These are phyloP conservation scores for Schizonepeta tenuifolia DNA, from an alignment of 257 asterid species.

Conservation along the genomic window DNA sequence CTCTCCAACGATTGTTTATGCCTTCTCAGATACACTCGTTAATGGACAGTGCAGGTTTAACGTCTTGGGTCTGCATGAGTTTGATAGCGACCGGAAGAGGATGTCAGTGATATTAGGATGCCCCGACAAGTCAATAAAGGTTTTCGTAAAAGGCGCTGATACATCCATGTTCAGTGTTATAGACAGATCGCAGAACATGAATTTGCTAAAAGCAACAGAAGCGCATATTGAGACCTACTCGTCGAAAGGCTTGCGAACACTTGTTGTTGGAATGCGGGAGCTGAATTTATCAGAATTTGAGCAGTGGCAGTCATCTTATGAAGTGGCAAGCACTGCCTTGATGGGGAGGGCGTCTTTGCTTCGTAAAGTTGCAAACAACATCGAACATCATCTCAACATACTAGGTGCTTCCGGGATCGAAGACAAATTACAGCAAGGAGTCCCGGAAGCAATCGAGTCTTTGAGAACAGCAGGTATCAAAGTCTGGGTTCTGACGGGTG, in stretches of 20 bases:
- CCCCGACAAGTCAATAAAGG: constrained; percentile 82
- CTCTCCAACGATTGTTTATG: constrained; percentile 15
- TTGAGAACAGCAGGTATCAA: constrained; percentile 87
- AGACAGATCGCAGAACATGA: constrained; percentile 50
- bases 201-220: constrained; percentile 62
- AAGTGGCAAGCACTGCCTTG: constrained; percentile 83
- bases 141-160: constrained; percentile 97
- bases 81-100: constrained; percentile 95
- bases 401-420: constrained; percentile 94
- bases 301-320: constrained; percentile 86
- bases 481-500: constrained; percentile 99
- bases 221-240: constrained; percentile 80
- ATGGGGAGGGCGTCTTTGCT: constrained; percentile 89
- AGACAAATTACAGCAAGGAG: constrained; percentile 96
- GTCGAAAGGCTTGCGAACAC: constrained; percentile 90
- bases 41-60: constrained; percentile 70
- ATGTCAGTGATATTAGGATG: constrained; percentile 95
- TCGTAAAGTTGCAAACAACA: constrained; percentile 73
- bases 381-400: constrained; percentile 65
- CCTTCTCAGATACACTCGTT: constrained; percentile 32
- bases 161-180: constrained; percentile 80
- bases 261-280: constrained; percentile 83
- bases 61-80: constrained; percentile 96
- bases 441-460: constrained; percentile 95
- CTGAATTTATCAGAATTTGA: constrained; percentile 71